phyloP scores from a whole-genome alignment of 2,329 filamentous ascomycete genomes.

The Cercospora sp. region DNA sequence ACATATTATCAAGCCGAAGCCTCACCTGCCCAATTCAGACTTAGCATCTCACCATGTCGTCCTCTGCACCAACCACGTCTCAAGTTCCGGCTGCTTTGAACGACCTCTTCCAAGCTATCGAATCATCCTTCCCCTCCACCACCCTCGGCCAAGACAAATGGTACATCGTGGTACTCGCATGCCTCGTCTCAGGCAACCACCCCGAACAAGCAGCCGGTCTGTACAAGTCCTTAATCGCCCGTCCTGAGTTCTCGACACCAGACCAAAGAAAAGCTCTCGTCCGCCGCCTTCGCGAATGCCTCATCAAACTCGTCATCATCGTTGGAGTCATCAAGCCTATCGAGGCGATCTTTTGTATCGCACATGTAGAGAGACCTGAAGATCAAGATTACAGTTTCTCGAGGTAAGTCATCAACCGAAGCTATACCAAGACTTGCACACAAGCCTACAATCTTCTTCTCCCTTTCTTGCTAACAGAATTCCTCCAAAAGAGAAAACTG shows the following conservation, averaged over 20 bases:
- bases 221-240: constrained; percentile 56
- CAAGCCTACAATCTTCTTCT: too few relatives aligned
- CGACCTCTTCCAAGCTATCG: constrained; percentile 33
- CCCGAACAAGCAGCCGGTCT: constrained; percentile 55
- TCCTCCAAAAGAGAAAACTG: constrained; percentile 50
- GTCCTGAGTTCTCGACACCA: constrained; percentile 49
- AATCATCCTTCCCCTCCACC: constrained; percentile 47
- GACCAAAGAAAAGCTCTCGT: constrained; percentile 51
- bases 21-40: not conserved
- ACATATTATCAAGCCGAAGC: not conserved
- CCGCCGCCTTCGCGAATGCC: constrained; percentile 56
- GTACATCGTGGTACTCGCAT: constrained; percentile 43
- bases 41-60: not conserved
- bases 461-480: too few relatives aligned
- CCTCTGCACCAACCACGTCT: not conserved
- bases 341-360: constrained; percentile 60
- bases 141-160: constrained; percentile 48
- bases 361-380: constrained; percentile 53
- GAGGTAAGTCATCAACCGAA: constrained; percentile 36
- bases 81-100: not conserved
- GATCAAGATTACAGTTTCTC: constrained; percentile 59
- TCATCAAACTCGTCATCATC: constrained; percentile 59
- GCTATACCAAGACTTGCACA: not conserved
- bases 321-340: constrained; percentile 65
- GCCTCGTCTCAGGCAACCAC: constrained; percentile 53